Evolutionary conservation across 2,329 filamentous ascomycete genomes (phyloP), one percentile per base, ranked within the genome.

Genomic region (Xylaria sp.): DNA sequence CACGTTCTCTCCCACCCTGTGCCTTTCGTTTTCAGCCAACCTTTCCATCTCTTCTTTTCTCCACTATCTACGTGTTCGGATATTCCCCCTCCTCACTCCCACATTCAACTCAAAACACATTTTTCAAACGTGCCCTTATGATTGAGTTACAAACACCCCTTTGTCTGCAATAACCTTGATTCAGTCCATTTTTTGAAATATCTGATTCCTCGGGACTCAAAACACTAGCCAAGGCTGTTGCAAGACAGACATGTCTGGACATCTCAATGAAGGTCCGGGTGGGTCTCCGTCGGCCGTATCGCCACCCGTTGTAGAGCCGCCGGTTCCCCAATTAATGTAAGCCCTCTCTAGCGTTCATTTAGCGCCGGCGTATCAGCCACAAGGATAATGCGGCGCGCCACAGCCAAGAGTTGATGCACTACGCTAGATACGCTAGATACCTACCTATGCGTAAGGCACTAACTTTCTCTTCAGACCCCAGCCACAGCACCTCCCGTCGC

Each of bases 311-410:
- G 27, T 1, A 20, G 13, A 25, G 20, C 38, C 15, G 31, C 6
- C 3, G 42, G 39, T n/a, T 9, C 33, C 54, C 64, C 61, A 66
- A 65, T 67, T 57, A 69, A 31, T 20, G 65, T 69, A 65, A 65
- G 67, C 29, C 20, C 36, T 36, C 17, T 29, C 29, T 20, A 33
- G 44, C 6, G 3, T 36, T 25, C 36, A 22, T 42, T 45, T 22
- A 33, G 17, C 17, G 36, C 13, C 5, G 15, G 22, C 17, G 9
- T 11, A 29, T 20, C 44, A 47, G 33, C 51, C 44, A 53, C 50
- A 5, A 29, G 36, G 17, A 33, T 4, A 10, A 13, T 31, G 42
- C 38, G 27, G 33, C 39, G 13, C 39, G 49, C 59, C 55, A 55
- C 55, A 65, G 39, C 54, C 4, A 49, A 47, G 15, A 15, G 5